Evolutionary conservation across 495 filamentous ascomycete species (phyloP), one percentile per base, ranked within the genome.

Genomic region (Letharia lupina): DNA sequence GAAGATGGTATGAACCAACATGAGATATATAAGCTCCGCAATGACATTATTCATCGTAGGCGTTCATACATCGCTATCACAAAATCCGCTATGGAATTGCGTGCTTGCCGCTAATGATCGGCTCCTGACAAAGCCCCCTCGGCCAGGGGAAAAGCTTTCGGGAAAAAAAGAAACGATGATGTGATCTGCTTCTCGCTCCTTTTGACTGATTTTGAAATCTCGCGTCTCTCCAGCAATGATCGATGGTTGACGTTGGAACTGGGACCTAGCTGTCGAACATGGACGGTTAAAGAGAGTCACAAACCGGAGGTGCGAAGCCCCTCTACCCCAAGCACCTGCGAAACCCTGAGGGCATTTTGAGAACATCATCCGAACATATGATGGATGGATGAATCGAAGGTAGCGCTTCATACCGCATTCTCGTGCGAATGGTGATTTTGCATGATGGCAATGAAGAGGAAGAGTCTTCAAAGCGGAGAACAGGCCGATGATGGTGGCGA

Each of bases 31-130:
- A 44, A 56, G 48, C 39, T 50, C 39, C 28, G 50, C 10, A 31
- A 10, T 52, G 41, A 42, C 48, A 54, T 54, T 48, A 59, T 11
- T 56, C 63, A 69, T 66, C 58, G 64, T 64, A 64, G n/a, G 61
- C 44, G 41, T 35, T 40, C 20, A 48, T 35, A 28, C 23, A 60
- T 47, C 31, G 39, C 50, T n/a, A 64, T 69, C 63, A 65, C 67
- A n/a, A 64, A 63, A 54, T 66, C 45, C 56, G 44, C 61, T 42
- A 57, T 60, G 54, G 35, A 56, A 70, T 70, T 67, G 68, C 68
- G 68, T 70, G 68, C 68, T 70, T 57, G 62, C 47, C 65, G 68
- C 68, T 70, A 70, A 62, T 42, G 6, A 64, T 45, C 23, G 64
- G 56, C 40, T 57, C 33, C 56, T 67, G 65, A 70, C 68, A 67